These are phyloP conservation scores for Trichomonas vaginalis DNA, from an alignment of 208 protist species.

Conservation along the genomic window DNA sequence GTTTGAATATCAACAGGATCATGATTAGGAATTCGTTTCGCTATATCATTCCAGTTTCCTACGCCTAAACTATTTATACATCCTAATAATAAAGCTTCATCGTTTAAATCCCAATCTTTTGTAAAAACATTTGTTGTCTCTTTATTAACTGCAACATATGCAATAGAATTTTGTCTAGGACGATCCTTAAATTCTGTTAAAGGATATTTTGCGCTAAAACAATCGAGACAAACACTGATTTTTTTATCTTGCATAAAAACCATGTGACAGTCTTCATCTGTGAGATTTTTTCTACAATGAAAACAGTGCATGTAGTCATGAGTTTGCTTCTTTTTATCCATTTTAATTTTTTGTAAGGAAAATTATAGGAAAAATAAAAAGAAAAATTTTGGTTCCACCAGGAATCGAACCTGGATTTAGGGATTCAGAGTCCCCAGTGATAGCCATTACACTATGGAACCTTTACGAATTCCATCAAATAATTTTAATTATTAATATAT, in stretches of 20 bases:
- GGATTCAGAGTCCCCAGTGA: conserved; percentile 7
- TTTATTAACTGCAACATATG: background rate
- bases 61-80: background rate
- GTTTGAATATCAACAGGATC: background rate
- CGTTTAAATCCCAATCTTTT: background rate
- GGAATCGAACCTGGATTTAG: background rate
- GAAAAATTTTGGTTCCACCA: conserved; percentile 1
- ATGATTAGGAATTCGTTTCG: background rate
- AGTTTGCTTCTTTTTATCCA: background rate
- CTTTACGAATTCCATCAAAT: background rate
- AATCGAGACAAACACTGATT: background rate
- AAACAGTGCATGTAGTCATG: background rate
- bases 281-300: background rate
- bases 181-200: background rate
- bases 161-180: background rate
- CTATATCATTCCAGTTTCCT: background rate
- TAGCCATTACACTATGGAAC: conserved; percentile 11
- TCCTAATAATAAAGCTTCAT: background rate
- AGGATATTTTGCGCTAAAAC: background rate
- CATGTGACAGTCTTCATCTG: background rate
- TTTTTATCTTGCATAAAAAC: background rate
- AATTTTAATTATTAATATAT: no score
- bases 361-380: background rate
- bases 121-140: background rate
- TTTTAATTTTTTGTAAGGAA: no score